Evolutionary conservation across 139 green algal genomes (phyloP), one percentile per base, ranked within the genome.

Genomic region (Tetraselmis striata): DNA sequence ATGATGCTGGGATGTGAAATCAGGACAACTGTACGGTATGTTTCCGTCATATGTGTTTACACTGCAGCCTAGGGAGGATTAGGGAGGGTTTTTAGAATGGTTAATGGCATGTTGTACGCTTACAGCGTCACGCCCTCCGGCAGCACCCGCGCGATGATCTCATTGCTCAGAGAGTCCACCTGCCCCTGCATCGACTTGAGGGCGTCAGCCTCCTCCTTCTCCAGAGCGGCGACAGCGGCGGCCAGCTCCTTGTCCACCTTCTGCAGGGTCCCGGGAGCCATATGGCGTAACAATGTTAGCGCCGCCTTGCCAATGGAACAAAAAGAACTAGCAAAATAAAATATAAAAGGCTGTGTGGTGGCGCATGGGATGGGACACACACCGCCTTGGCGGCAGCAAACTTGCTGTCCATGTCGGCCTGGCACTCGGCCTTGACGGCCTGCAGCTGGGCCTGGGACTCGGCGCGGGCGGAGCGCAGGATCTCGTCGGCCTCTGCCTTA

Each of bases 101-200:
- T n/a, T n/a, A n/a, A n/a, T n/a, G n/a, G n/a, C n/a, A n/a, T n/a
- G n/a, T n/a, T n/a, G n/a, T n/a, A n/a, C 30, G 82, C 74, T 95
- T 85, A 96, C 11, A 95, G 82, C 80, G 90, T 90, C 31, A 97
- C 89, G 81, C 92, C 89, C 85, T 94, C 90, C 30, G 93, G 93
- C 83, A 97, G 91, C 85, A 97, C 91, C 30, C 93, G 91, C 32
- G 82, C 86, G 18, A 97, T 87, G 45, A 97, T 93, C 85, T 97
- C 91, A 22, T 27, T 77, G 31, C 89, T 91, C 45, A 32, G 28
- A 81, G 28, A 81, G 59, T 29, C 28, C 75, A 90, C 92, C 91
- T 97, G 92, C 27, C 86, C 79, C 58, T 96, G 93, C 80, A 97
- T 85, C 76, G 84, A 84, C 74, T 84, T 87, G 2, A 97, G 83